phyloP scores from a whole-genome alignment of 441 rosid species.

The Adansonia rubrostipa region DNA sequence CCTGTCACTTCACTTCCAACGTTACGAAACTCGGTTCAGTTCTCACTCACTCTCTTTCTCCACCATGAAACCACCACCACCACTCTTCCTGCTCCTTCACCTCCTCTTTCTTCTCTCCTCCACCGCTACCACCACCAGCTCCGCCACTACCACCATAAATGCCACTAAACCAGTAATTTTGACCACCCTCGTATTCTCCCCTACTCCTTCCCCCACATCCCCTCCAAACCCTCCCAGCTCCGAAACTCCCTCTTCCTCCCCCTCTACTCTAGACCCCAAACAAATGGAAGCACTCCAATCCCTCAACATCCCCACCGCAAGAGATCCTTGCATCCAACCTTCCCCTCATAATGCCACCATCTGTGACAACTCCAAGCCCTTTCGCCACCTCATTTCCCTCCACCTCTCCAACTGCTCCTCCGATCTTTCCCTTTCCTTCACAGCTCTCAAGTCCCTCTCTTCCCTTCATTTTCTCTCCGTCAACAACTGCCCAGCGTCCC shows the following conservation, averaged over 20 bases:
- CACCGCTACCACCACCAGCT: conserved; percentile 23
- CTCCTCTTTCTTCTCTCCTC: not conserved
- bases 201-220: conserved; percentile 32
- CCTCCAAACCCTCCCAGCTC: conserved; percentile 33
- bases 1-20: conserved; percentile 22
- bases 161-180: conserved; percentile 26
- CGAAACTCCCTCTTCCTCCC: conserved; percentile 32
- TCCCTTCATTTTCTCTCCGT: conserved; percentile 72
- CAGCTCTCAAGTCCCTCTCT: conserved; percentile 81
- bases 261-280: conserved; percentile 79
- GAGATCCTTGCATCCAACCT: conserved; percentile 65
- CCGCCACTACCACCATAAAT: conserved; percentile 25
- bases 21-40: conserved; percentile 7
- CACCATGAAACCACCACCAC: conserved; percentile 41
- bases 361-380: conserved; percentile 70
- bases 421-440: conserved; percentile 71
- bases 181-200: conserved; percentile 20
- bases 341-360: conserved; percentile 46
- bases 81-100: conserved; percentile 23
- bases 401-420: conserved; percentile 78
- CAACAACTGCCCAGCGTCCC: conserved; percentile 59
- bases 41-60: conserved; percentile 21
- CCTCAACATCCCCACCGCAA: conserved; percentile 66
- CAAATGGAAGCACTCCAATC: conserved; percentile 78
- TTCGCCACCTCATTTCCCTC: conserved; percentile 73